These are phyloP conservation scores for Candida pseudoglaebosa DNA, from an alignment of 805 yeast genomes.

Conservation along the genomic window DNA sequence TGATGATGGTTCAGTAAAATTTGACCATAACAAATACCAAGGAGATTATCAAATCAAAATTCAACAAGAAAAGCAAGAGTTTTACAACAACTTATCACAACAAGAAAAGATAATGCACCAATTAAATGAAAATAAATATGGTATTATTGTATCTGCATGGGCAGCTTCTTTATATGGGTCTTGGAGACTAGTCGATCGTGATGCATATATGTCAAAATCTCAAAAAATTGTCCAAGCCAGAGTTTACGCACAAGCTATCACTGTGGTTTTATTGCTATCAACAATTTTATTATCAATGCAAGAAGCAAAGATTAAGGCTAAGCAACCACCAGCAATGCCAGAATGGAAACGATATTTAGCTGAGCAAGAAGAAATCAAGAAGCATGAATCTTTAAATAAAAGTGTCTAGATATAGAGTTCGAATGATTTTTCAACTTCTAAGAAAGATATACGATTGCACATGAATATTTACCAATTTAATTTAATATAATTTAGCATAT, in stretches of 20 bases:
- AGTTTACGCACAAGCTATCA: slow-evolving; percentile 81
- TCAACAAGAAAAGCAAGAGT: slow-evolving; percentile 42
- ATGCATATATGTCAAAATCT: slow-evolving; percentile 63
- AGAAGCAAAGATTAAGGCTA: slow-evolving; percentile 49
- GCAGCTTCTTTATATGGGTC: slow-evolving; percentile 77
- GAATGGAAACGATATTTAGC: slow-evolving; percentile 30
- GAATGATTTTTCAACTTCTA: too few relatives aligned
- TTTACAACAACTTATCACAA: slow-evolving; percentile 49
- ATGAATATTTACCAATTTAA: too few relatives aligned
- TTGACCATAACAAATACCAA: slow-evolving; percentile 60
- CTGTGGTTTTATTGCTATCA: slow-evolving; percentile 65
- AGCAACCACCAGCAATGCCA: slow-evolving; percentile 26
- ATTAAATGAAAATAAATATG: slow-evolving; percentile 56
- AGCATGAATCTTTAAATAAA: not conserved
- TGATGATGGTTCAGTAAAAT: slow-evolving; percentile 65
- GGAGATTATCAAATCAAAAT: slow-evolving; percentile 38
- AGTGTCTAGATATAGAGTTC: not conserved
- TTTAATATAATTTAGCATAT: too few relatives aligned
- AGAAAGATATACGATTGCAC: too few relatives aligned
- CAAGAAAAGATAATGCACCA: slow-evolving; percentile 48
- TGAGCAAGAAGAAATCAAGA: slow-evolving; percentile 16
- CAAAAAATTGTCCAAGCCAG: slow-evolving; percentile 83
- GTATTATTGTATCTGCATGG: slow-evolving; percentile 70
- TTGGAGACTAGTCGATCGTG: slow-evolving; percentile 66
- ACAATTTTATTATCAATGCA: slow-evolving; percentile 61